A percentile compares a stretch with the other conserved stretches of the same genome.
These are phyloP conservation scores for Camellia oleifera DNA, from an alignment of 179 eudicot species.

Conservation along the genomic window DNA sequence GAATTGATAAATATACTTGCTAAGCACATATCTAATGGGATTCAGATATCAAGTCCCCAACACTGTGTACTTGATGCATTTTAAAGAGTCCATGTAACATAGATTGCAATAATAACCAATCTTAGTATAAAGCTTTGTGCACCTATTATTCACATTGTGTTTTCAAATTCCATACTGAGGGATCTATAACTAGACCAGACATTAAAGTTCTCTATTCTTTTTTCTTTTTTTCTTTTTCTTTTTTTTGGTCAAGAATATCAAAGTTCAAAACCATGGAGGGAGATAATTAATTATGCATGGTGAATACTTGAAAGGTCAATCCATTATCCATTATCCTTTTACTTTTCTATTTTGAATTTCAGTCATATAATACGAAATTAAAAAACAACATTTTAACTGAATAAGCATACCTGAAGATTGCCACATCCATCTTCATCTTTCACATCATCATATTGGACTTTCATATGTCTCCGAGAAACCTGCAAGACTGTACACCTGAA, in stretches of 20 bases:
- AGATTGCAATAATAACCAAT: neutral
- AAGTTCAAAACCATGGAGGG: neutral
- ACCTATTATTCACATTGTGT: neutral
- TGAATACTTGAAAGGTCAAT: neutral
- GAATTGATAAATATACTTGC: too few relatives aligned
- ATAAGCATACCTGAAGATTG: conserved; percentile 69
- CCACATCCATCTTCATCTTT: conserved; percentile 79
- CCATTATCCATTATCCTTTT: neutral
- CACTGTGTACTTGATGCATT: too few relatives aligned
- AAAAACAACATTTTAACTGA: neutral
- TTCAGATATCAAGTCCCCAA: too few relatives aligned
- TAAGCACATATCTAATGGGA: too few relatives aligned
- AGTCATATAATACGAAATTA: neutral
- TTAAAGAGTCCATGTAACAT: too few relatives aligned
- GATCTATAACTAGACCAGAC: neutral
- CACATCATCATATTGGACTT: conserved; percentile 75
- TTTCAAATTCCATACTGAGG: neutral
- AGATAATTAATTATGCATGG: neutral
- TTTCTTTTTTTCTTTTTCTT: neutral
- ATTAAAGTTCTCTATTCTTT: neutral
- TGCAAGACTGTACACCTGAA: conserved; percentile 81
- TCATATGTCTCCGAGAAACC: conserved; percentile 60
- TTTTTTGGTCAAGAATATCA: neutral
- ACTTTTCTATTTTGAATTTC: neutral
- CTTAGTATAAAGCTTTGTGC: neutral